Percentiles rank a stretch among this genome's conserved stretches.
Evolutionary conservation across 2,329 filamentous ascomycete species (phyloP).

Genomic region (Phyllosticta ampelicida): DNA sequence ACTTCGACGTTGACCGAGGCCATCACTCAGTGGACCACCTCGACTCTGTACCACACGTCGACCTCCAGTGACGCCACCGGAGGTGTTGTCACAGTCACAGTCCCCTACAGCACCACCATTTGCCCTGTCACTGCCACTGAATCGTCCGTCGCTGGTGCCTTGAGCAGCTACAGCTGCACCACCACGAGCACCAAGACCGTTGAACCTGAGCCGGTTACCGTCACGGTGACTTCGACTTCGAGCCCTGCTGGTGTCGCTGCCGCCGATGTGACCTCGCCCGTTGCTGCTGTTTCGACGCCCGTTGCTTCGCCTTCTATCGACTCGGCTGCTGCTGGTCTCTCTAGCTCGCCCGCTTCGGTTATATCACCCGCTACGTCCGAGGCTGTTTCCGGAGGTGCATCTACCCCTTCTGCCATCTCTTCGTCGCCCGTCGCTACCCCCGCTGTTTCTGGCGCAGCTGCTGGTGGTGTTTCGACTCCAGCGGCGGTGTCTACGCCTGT

Average conservation of each 20-base stretch:
- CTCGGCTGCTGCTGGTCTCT: neutral
- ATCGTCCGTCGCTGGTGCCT: neutral
- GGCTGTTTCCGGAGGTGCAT: neutral
- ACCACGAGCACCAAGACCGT: constrained; percentile 6
- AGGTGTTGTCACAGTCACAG: neutral
- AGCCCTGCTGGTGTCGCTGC: neutral
- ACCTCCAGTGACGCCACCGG: constrained; percentile 1
- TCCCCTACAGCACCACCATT: constrained; percentile 8
- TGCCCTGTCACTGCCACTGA: constrained; percentile 10
- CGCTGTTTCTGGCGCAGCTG: neutral
- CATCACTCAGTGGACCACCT: constrained; percentile 6
- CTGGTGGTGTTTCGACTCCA: neutral
- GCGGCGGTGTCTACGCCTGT: neutral
- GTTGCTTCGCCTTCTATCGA: neutral
- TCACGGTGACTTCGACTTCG: constrained; percentile 4
- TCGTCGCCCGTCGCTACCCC: neutral
- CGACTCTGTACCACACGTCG: constrained; percentile 8
- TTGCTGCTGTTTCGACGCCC: neutral
- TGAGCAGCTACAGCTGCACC: neutral
- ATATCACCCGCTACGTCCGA: neutral
- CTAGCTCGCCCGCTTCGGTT: neutral
- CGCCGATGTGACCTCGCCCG: neutral
- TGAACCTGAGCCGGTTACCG: constrained; percentile 4
- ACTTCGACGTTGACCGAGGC: neutral
- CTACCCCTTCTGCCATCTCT: neutral